Percentiles rank a stretch among this genome's conserved stretches.
phyloP scores from a whole-genome alignment of 768 basidiomycete species.

The Russula earlei region DNA sequence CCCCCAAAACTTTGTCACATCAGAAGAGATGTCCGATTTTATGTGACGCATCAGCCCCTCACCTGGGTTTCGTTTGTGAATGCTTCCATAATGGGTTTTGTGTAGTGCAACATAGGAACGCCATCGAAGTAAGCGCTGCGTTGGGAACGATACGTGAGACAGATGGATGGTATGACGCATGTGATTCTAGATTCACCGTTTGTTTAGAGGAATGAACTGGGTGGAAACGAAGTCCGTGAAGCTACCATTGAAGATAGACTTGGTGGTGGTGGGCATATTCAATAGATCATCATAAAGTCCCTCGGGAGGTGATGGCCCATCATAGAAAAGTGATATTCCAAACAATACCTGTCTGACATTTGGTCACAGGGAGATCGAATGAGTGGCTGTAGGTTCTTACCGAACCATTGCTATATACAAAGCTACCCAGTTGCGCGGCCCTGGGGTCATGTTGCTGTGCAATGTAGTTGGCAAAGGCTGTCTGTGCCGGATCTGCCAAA shows the following conservation, averaged over 20 bases:
- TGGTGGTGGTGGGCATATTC: conserved; percentile 28
- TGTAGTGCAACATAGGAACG: background rate
- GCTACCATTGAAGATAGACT: conserved; percentile 29
- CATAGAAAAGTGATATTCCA: conserved; percentile 37
- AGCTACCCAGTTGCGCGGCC: background rate
- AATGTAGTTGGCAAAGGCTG: background rate
- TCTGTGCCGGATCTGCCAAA: background rate
- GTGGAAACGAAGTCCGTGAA: conserved; percentile 30
- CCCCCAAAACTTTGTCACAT: conserved; percentile 52
- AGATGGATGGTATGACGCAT: background rate
- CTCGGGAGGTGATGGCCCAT: conserved; percentile 36
- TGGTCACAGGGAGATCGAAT: too few species aligned
- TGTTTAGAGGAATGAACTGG: conserved; percentile 23
- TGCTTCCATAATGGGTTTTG: background rate
- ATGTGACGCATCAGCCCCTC: background rate
- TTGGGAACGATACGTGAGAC: conserved; percentile 10
- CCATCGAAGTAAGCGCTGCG: background rate
- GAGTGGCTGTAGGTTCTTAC: conserved; percentile 33
- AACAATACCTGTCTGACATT: conserved; percentile 2
- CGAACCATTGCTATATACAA: background rate
- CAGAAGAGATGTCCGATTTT: too few species aligned
- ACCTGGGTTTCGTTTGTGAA: conserved; percentile 5
- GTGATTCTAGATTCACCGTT: conserved; percentile 4
- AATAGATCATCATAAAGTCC: conserved; percentile 41
- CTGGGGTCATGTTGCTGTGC: background rate